phyloP scores from a whole-genome alignment of 805 yeast genomes.

The Komagataella pastoris region DNA sequence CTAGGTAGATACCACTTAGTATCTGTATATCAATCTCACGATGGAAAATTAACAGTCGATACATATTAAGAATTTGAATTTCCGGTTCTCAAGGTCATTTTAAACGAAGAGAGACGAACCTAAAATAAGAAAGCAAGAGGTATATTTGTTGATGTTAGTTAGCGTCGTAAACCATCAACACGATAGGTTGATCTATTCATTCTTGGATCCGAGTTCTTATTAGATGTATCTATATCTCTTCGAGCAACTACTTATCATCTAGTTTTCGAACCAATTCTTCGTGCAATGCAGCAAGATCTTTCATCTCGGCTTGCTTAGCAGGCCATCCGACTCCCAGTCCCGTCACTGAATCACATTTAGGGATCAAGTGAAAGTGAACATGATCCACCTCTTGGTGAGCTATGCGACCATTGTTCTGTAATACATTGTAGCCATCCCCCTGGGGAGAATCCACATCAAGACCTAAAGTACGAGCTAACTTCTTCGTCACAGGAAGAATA shows the following conservation, averaged over 20 bases:
- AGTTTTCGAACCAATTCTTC: conserved; percentile 37
- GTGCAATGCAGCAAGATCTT: conserved; percentile 53
- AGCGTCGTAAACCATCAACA: neutral
- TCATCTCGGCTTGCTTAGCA: conserved; percentile 67
- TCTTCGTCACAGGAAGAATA: conserved; percentile 79
- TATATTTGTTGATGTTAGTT: too few species aligned
- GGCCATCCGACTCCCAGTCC: conserved; percentile 95
- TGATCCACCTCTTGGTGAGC: conserved; percentile 96
- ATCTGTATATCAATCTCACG: neutral
- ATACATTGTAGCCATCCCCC: conserved; percentile 71
- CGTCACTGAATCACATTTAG: conserved; percentile 58
- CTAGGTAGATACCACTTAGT: too few species aligned
- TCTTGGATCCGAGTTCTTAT: neutral
- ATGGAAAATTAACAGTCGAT: neutral
- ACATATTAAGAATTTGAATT: too few species aligned
- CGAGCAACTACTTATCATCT: neutral
- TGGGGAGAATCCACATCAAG: conserved; percentile 48
- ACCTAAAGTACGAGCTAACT: conserved; percentile 60
- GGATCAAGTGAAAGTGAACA: conserved; percentile 94
- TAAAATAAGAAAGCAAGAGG: too few species aligned
- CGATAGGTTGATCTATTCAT: neutral
- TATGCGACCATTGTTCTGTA: conserved; percentile 88
- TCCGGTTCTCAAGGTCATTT: neutral
- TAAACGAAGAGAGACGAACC: neutral
- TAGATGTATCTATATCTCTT: neutral